Evolutionary conservation across 768 basidiomycete genomes (phyloP).

Genomic region (Termitomyces sp.): DNA sequence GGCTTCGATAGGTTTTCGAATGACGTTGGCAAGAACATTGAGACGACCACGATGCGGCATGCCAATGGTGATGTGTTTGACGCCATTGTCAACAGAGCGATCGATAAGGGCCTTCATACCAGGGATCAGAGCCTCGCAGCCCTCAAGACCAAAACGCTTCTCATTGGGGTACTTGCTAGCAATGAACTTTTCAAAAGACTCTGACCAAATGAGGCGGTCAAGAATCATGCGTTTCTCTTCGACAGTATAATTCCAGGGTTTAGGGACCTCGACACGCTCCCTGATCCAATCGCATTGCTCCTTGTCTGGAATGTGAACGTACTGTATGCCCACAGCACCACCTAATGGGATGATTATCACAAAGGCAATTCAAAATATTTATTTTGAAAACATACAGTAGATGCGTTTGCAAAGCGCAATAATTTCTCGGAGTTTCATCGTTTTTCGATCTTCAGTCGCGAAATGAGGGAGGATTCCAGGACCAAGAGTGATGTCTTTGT

Average conservation of each 20-base stretch:
- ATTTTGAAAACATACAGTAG: constrained; percentile 64
- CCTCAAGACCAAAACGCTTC: constrained; percentile 98
- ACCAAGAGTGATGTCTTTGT: constrained; percentile 91
- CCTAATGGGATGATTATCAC: constrained; percentile 35
- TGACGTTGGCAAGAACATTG: constrained; percentile 97
- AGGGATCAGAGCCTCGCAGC: constrained; percentile 94
- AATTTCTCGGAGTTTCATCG: constrained; percentile 88
- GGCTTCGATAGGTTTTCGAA: constrained; percentile 96
- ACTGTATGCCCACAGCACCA: constrained; percentile 85
- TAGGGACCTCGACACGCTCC: constrained; percentile 90
- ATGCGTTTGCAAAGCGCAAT: constrained; percentile 87
- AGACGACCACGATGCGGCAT: constrained; percentile 99
- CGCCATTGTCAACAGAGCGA: constrained; percentile 92
- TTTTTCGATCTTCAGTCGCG: constrained; percentile 76
- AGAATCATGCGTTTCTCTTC: constrained; percentile 99
- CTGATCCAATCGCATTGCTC: constrained; percentile 99
- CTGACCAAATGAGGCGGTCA: constrained; percentile 99
- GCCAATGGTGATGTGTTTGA: constrained; percentile 94
- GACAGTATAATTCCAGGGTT: constrained; percentile 95
- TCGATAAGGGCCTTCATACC: constrained; percentile 99
- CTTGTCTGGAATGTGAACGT: constrained; percentile 95
- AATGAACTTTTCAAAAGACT: constrained; percentile 98
- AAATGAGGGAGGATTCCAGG: constrained; percentile 97
- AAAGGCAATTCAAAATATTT: neutral
- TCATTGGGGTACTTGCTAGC: constrained; percentile 99